A percentile compares a stretch with the other conserved stretches of the same genome.
Conservation (phyloP, 2,329 filamentous ascomycete genomes). For the Arthroderma uncinatum region DNA sequence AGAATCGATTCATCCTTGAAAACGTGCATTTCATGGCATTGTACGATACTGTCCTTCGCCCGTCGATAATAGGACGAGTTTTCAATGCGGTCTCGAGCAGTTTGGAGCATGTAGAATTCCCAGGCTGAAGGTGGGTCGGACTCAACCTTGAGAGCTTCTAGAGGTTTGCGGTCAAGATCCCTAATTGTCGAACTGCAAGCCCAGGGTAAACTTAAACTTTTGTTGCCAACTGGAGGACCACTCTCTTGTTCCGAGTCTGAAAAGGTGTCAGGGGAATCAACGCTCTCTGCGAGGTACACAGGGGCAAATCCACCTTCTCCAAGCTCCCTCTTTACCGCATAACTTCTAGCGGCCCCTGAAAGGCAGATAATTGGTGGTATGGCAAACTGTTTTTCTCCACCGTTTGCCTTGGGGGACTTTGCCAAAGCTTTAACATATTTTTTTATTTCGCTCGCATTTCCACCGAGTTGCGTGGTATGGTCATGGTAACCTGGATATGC, state of each 20-base stretch:
- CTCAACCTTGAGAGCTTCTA: slow-evolving; percentile 94
- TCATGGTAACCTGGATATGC: slow-evolving; percentile 73
- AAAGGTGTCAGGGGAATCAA: slow-evolving; percentile 41
- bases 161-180: slow-evolving; percentile 38
- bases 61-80: slow-evolving; percentile 47
- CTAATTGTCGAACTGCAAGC: slow-evolving; percentile 19
- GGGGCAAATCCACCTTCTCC: slow-evolving; percentile 91
- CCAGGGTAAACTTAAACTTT: slow-evolving; percentile 31
- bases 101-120: slow-evolving; percentile 94
- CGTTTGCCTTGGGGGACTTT: slow-evolving; percentile 34
- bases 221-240: slow-evolving; percentile 36
- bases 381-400: slow-evolving; percentile 47
- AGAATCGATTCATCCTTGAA: slow-evolving; percentile 85
- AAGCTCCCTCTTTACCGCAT: slow-evolving; percentile 72
- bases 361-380: slow-evolving; percentile 58
- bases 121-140: slow-evolving; percentile 66
- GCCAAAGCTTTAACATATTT: slow-evolving; percentile 63
- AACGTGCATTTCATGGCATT: slow-evolving; percentile 81
- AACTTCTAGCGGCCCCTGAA: slow-evolving; percentile 52
- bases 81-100: slow-evolving; percentile 65
- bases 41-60: slow-evolving; percentile 64
- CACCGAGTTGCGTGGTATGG: slow-evolving; percentile 52
- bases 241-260: slow-evolving; percentile 25
- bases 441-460: slow-evolving; percentile 63
- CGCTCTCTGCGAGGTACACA: slow-evolving; percentile 78